Conservation (phyloP, 2,329 filamentous ascomycete genomes). For the Exophiala phaeomuriformis region DNA sequence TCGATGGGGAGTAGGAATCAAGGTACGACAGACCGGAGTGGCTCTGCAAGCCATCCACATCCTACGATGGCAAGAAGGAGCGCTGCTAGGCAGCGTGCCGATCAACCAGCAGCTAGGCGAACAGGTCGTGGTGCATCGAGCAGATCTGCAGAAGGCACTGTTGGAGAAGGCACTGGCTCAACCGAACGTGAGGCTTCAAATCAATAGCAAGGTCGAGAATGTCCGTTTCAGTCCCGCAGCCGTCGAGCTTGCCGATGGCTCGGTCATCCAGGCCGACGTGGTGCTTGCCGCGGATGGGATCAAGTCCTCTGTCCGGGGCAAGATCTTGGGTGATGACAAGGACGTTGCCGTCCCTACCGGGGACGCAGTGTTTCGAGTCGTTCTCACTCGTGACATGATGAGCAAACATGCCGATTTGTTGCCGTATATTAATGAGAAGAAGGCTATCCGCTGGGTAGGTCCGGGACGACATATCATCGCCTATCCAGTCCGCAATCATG, state of each 20-base stretch:
- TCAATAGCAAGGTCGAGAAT: constrained; percentile 23
- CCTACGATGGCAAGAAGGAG: constrained; percentile 29
- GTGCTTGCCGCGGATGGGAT: constrained; percentile 26
- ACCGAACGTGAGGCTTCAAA: constrained; percentile 23
- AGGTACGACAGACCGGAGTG: constrained; percentile 25
- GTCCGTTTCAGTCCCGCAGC: constrained; percentile 28
- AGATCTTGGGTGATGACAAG: constrained; percentile 27
- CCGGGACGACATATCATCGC: constrained; percentile 30
- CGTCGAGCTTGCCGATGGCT: constrained; percentile 23
- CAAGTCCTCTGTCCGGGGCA: constrained; percentile 13
- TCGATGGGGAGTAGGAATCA: constrained; percentile 16
- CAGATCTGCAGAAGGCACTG: constrained; percentile 28
- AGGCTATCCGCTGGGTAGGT: constrained; percentile 31
- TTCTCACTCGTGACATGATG: constrained; percentile 25
- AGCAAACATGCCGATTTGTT: constrained; percentile 28
- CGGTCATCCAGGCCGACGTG: constrained; percentile 26
- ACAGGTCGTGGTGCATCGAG: constrained; percentile 31
- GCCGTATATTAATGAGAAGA: constrained; percentile 27
- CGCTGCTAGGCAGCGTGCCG: constrained; percentile 26
- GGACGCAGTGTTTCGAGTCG: constrained; percentile 30
- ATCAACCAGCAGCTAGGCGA: constrained; percentile 41
- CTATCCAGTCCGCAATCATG: constrained; percentile 42
- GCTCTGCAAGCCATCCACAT: constrained; percentile 37
- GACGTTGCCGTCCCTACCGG: constrained; percentile 32
- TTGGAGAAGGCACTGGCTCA: constrained; percentile 34